Base-by-base conservation (phyloP, 2,329 filamentous ascomycete species). In the Magnaporthales sp. region DNA sequence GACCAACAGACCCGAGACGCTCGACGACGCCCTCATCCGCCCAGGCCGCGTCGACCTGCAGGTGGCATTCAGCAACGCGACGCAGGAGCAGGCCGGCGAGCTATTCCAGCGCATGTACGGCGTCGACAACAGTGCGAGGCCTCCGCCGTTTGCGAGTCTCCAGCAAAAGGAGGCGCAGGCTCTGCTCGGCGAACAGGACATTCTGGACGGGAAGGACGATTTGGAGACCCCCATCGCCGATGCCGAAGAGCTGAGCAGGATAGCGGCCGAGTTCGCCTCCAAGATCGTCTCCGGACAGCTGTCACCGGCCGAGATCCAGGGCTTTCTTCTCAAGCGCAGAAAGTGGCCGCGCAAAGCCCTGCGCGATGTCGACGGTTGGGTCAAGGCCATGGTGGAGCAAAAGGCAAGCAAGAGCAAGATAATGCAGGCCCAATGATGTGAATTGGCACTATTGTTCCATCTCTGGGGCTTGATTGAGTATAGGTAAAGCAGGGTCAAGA, bases 21-120 rank as follows among this genome's bases (percentile, higher is more conserved):
- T 94, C 0, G 91, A 93, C 73, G 83, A 88, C 62, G 91, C 90
- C 0, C 82, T 95, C 6, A 88, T 93, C 64, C 83, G 91, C 0
- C 90, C 91, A 0, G 90, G 91, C 1, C 82, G 90, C 1, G 87
- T 93, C 4, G 91, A 93, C 11, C 91, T 93, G 75, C 70, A 71
- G 66, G 79, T 71, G 4, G 71, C 68, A 69, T 75, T 73, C 82
- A 81, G 78, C 26, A 84, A 85, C 68, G 85, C 87, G 1, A 85
- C 82, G 2, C 77, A 77, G 32, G 70, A 75, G 9, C 86, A 88
- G 72, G 83, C 84, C 2, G 75, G 75, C 32, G 85, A 88, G 74
- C 78, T 89, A 1, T 89, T 89, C 68, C 76, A 84, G 70, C 77
- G 85, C 26, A 88, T 89, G 85, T 88, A 88, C 72, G 83, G 84